Base-by-base conservation (phyloP, 2,329 filamentous ascomycete species). In the Trichophyton equinum region DNA sequence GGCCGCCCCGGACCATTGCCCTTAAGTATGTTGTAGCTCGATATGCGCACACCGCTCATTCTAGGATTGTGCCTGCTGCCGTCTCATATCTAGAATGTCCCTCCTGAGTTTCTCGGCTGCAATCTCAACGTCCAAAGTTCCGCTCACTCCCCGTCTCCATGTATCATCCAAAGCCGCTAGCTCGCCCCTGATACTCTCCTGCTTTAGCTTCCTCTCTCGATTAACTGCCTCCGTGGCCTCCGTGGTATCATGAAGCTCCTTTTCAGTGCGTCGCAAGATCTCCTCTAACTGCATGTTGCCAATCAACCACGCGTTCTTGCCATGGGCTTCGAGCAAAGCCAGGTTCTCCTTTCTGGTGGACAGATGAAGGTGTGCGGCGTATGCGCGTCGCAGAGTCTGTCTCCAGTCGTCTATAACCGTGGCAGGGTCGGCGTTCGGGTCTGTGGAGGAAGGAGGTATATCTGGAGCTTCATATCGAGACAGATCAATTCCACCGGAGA, bases 241-340 rank as follows among this genome's bases (percentile, higher is more conserved):
- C 72, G 85, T 86, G 20, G 82, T 76, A 44, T 78, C 80, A 13
- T 84, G 85, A 57, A 97, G 78, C 68, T 96, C 90, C 51, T 79
- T 78, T 78, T 97, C 92, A 27, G 95, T 69, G 11, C 73, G 73
- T 58, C 81, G 80, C 58, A 95, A 74, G 47, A 89, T 81, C 49
- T 83, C 82, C 75, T 96, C 92, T 20, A 91, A 74, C 66, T 88
- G 84, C 67, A 86, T 83, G 73, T 99, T 99, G 4, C 84, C 84
- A 7, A 95, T 81, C 60, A 99, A 79, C 92, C 94, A 97, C 8
- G 89, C 87, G 73, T 96, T 96, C 75, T 89, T 89, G 66, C 92
- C 94, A 73, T 86, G 86, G 58, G 80, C 80, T 68, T 94, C 88
- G 20, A 96, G 82, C n/a, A 96, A 79, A 1, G 79, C 77, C 18